Percentiles rank a stretch among this genome's conserved stretches.
These are phyloP conservation scores for Phytophthora podocarpi DNA, from an alignment of 352 stramenopile genomes.

Conservation along the genomic window DNA sequence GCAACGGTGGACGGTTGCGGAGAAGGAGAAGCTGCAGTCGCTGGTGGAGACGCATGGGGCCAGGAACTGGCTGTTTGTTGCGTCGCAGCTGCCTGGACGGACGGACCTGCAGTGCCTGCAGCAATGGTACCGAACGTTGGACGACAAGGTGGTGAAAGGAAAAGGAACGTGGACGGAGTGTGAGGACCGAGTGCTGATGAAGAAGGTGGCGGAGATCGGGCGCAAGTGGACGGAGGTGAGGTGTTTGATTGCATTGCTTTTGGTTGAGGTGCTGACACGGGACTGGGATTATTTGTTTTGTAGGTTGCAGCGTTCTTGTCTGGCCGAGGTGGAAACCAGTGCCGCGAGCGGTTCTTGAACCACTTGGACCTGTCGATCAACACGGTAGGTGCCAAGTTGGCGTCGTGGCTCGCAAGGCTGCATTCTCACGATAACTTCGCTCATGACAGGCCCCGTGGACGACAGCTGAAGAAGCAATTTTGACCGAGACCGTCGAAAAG, in stretches of 20 bases:
- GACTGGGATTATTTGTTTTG: neutral
- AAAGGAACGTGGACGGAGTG: conserved; percentile 55
- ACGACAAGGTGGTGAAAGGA: conserved; percentile 59
- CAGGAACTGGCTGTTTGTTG: conserved; percentile 77
- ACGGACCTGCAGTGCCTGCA: conserved; percentile 82
- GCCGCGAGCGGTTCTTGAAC: conserved; percentile 74
- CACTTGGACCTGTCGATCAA: conserved; percentile 54
- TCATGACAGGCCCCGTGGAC: conserved; percentile 57
- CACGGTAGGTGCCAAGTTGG: conserved; percentile 30
- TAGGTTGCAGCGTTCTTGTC: conserved; percentile 67
- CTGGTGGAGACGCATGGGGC: conserved; percentile 54
- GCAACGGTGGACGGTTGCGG: conserved; percentile 27
- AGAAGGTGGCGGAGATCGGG: conserved; percentile 53
- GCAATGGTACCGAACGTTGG: conserved; percentile 72
- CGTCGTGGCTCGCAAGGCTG: neutral
- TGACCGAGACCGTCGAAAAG: conserved; percentile 27
- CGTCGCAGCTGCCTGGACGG: conserved; percentile 64
- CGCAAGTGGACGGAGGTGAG: conserved; percentile 65
- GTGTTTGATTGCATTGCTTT: neutral
- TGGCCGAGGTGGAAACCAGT: conserved; percentile 69
- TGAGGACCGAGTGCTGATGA: conserved; percentile 51
- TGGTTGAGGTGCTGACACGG: conserved; percentile 1
- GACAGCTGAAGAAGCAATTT: conserved; percentile 42
- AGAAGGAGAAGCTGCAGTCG: conserved; percentile 39
- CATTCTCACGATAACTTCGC: neutral